phyloP scores from a whole-genome alignment of 73 alveolate species.

The Durusdinium trenchii region DNA sequence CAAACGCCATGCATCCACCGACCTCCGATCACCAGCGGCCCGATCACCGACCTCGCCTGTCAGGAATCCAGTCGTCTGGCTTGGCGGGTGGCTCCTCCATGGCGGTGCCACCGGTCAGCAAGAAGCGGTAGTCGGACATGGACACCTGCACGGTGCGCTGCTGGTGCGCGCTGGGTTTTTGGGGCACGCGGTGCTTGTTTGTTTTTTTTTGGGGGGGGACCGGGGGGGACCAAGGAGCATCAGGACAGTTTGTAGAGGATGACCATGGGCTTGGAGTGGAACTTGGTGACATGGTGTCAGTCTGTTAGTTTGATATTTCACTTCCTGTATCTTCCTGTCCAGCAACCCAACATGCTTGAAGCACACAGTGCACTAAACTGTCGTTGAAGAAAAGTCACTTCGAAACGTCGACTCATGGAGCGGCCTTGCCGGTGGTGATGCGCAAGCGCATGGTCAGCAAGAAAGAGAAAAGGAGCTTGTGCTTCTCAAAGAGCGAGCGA shows the following conservation, averaged over 20 bases:
- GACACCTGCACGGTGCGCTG: slow-evolving; percentile 23
- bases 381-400: background rate
- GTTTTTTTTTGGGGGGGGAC: too few species aligned
- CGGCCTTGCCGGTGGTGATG: slow-evolving; percentile 85
- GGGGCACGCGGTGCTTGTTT: too few species aligned
- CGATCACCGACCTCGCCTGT: slow-evolving; percentile 98
- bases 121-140: slow-evolving; percentile 98
- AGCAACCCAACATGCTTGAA: slow-evolving; percentile 96
- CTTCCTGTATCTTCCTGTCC: background rate
- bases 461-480: slow-evolving; percentile 99
- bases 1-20: background rate
- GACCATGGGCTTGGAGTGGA: too few species aligned
- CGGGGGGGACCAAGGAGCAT: too few species aligned
- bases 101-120: slow-evolving; percentile 99
- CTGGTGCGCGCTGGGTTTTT: too few species aligned
- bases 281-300: too few species aligned
- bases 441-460: slow-evolving; percentile 97
- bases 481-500: slow-evolving; percentile 99
- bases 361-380: background rate
- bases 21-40: slow-evolving; percentile 96
- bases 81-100: slow-evolving; percentile 98
- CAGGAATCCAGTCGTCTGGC: slow-evolving; percentile 99
- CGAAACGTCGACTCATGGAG: background rate
- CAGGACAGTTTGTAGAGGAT: too few species aligned
- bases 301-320: too few species aligned